Evolutionary conservation across 2,329 filamentous ascomycete genomes (phyloP), one percentile per base, ranked within the genome.

Genomic region (Aspergillus fischeri): DNA sequence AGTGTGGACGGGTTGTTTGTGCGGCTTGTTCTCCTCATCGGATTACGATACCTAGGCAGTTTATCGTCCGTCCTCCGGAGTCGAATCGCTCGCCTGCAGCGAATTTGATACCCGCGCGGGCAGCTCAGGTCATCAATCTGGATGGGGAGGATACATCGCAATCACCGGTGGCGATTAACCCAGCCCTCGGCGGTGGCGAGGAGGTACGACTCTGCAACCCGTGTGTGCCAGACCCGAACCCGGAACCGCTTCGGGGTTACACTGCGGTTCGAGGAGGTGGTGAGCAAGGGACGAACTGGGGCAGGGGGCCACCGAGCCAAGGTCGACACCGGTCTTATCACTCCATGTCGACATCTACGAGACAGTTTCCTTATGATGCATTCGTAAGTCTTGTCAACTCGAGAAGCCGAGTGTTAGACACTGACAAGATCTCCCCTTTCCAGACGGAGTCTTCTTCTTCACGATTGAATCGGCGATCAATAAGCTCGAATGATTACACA

Each of bases 1-100:
- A 96, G 83, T 97, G 93, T 71, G 93, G 93, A 49, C 82, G 92
- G 60, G 92, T 97, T 8, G 93, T 97, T 25, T 97, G 93, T 74
- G 86, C 87, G 57, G 81, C 86, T 21, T 97, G 93, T 77, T 97
- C 93, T 2, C 93, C 93, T 3, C 93, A 97, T 73, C 86, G 92
- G 60, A 97, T 97, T 70, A 96, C 90, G 3, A 97, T 97, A 61
- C 93, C 93, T 1, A 85, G 92, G 63, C 90, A 94, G 70, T 97
- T 91, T 72, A 96, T 97, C 63, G 92, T 97, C 27, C 88, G 88
- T 50, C 89, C 90, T 3, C 88, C 89, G 1, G 78, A 81, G 57
- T 67, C 75, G 59, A 66, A 72, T 60, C 63, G 75, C 59, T 65
- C 75, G 63, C 67, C 66, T 78, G 63, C 71, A 73, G 60, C 67